A percentile compares a stretch with the other conserved stretches of the same genome.
phyloP scores from a whole-genome alignment of 352 stramenopile species.

The Phytophthora agathidicida region DNA sequence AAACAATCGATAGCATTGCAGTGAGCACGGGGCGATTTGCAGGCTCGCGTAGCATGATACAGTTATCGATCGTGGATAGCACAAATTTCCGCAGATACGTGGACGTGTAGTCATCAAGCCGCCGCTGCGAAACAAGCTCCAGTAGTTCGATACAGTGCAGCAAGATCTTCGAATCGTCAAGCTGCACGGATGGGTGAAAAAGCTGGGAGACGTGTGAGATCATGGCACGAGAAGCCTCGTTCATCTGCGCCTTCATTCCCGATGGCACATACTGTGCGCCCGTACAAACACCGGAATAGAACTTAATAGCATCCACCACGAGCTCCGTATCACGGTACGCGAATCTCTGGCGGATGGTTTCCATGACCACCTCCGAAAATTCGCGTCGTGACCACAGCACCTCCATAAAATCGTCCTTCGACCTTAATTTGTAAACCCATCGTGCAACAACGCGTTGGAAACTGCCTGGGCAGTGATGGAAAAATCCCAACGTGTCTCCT shows the following conservation, averaged over 20 bases:
- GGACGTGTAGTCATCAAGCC: conserved; percentile 84
- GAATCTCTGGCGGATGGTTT: conserved; percentile 87
- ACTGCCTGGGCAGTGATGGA: conserved; percentile 86
- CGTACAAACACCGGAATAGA: conserved; percentile 85
- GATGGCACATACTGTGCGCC: conserved; percentile 74
- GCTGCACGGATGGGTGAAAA: conserved; percentile 84
- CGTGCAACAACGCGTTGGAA: conserved; percentile 87
- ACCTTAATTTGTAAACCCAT: conserved; percentile 88
- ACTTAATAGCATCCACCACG: conserved; percentile 87
- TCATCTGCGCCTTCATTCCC: conserved; percentile 84
- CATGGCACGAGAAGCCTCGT: conserved; percentile 83
- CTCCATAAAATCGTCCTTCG: conserved; percentile 85
- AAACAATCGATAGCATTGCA: conserved; percentile 81
- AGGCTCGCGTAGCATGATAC: conserved; percentile 69
- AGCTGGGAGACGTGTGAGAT: conserved; percentile 90
- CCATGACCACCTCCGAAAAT: conserved; percentile 87
- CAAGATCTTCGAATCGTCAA: conserved; percentile 85
- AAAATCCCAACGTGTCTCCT: conserved; percentile 79
- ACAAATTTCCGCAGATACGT: conserved; percentile 90
- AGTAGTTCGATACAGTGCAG: conserved; percentile 86
- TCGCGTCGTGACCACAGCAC: conserved; percentile 78
- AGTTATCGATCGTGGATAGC: conserved; percentile 86
- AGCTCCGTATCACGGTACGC: conserved; percentile 86
- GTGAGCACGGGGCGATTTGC: conserved; percentile 62
- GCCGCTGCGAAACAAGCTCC: conserved; percentile 84